Percentiles rank a stretch among this genome's conserved stretches.
Conservation (phyloP, 805 yeast genomes). For the Wickerhamomyces rabaulensis region DNA sequence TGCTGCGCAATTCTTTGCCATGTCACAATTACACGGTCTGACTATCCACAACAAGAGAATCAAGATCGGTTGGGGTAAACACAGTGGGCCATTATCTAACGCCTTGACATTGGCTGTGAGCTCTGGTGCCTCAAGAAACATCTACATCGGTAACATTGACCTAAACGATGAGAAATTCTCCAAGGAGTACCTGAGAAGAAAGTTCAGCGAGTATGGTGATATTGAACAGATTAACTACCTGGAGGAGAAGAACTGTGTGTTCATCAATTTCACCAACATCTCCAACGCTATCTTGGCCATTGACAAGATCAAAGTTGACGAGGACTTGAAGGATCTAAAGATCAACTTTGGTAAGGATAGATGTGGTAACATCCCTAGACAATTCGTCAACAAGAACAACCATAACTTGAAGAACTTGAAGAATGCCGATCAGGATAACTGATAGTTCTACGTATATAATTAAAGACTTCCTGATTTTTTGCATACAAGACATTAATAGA, state of each 20-base stretch:
- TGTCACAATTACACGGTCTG: constrained; percentile 86
- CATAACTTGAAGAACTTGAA: background rate
- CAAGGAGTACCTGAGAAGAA: constrained; percentile 58
- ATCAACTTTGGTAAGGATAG: constrained; percentile 92
- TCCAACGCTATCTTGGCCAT: constrained; percentile 89
- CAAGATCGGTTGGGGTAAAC: constrained; percentile 97
- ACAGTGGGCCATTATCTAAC: constrained; percentile 85
- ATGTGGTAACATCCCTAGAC: constrained; percentile 92
- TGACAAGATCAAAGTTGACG: constrained; percentile 79
- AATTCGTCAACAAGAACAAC: constrained; percentile 31
- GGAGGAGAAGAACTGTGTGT: constrained; percentile 35
- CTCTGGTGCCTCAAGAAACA: constrained; percentile 90
- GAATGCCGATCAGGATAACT: background rate
- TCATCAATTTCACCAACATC: constrained; percentile 49
- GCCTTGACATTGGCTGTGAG: constrained; percentile 86
- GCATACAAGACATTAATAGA: background rate
- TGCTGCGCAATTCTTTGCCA: constrained; percentile 95
- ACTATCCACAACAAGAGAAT: constrained; percentile 81
- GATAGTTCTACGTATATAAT: background rate
- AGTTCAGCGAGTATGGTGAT: constrained; percentile 82
- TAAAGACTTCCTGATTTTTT: too few relatives aligned
- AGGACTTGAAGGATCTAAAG: constrained; percentile 64
- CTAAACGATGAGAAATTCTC: constrained; percentile 33
- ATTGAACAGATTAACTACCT: constrained; percentile 91
- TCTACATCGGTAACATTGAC: constrained; percentile 75